Evolutionary conservation across 192 early-diverging fungal genomes (phyloP), one percentile per base, ranked within the genome.

Genomic region (Backusella morwellensis): DNA sequence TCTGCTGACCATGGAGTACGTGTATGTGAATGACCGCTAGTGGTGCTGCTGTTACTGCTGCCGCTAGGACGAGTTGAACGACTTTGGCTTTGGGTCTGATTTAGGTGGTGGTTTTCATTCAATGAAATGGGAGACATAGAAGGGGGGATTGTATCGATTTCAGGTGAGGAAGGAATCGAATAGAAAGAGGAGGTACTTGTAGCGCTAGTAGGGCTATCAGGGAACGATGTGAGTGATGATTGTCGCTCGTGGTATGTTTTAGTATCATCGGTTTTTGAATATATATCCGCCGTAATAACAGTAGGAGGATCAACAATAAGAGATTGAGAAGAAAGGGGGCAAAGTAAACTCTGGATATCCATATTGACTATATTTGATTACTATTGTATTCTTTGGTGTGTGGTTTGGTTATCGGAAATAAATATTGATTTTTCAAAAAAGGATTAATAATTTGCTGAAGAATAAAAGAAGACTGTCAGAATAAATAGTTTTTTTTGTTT

Each of bases 1-100:
- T 78, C 77, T 21, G 72, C 56, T 29, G 71, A 50, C 77, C 77
- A 78, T 50, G 77, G 77, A 40, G 66, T 67, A 40, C 77, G 72
- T 6, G 77, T 78, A 17, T 78, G 77, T 14, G 35, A 32, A 26
- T 36, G 40, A 1, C 36, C 40, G 29, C 44, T 63, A 19, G 4
- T 50, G 19, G 15, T 50, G 17, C 6, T 50, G 17, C 19, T 50
- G 47, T 17, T 50, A 17, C 47, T 50, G 17, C 19, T 50, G 47
- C 19, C n/a, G 6, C 47, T 50, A 8, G 47, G 19, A 26, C 56
- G 23, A 26, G 21, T 3, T 14, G 26, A 29, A 8, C 23, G 56
- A 63, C 26, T 29, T 29, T 63, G 56, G 21, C 11, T 21, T 63
- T 14, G 56, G 14, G 21, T 23, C 56, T 59, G 54, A 59, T 12